Evolutionary conservation across 2,329 filamentous ascomycete species (phyloP).

Genomic region (Neofusicoccum ribis): DNA sequence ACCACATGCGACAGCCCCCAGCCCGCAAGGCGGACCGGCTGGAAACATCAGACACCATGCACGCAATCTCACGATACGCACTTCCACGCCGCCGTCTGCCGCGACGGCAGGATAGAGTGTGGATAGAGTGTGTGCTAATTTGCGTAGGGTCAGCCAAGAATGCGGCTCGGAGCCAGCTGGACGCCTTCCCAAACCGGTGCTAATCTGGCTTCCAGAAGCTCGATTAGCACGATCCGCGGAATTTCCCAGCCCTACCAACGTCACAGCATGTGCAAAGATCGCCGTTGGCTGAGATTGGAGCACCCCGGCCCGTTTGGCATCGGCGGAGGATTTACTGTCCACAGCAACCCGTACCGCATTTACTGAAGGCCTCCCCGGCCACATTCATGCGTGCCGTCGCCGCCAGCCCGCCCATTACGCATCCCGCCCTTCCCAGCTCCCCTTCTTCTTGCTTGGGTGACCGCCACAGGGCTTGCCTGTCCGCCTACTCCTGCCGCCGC

Average conservation of each 20-base stretch:
- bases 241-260: background rate
- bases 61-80: too few species aligned
- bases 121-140: background rate
- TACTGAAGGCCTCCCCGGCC: background rate
- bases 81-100: too few species aligned
- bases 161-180: background rate
- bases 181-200: background rate
- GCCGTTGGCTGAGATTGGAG: background rate
- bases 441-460: background rate
- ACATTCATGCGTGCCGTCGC: background rate
- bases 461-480: background rate
- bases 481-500: background rate
- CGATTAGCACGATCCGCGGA: background rate
- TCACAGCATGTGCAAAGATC: background rate
- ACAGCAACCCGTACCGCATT: background rate
- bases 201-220: background rate
- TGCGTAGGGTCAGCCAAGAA: background rate
- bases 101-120: background rate
- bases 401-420: background rate
- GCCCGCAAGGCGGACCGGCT: background rate
- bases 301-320: background rate
- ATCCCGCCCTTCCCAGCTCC: background rate
- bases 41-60: background rate
- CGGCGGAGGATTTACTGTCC: background rate
- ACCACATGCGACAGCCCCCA: background rate